phyloP scores from a whole-genome alignment of 2,329 filamentous ascomycete genomes.

The Cercospora sp. region DNA sequence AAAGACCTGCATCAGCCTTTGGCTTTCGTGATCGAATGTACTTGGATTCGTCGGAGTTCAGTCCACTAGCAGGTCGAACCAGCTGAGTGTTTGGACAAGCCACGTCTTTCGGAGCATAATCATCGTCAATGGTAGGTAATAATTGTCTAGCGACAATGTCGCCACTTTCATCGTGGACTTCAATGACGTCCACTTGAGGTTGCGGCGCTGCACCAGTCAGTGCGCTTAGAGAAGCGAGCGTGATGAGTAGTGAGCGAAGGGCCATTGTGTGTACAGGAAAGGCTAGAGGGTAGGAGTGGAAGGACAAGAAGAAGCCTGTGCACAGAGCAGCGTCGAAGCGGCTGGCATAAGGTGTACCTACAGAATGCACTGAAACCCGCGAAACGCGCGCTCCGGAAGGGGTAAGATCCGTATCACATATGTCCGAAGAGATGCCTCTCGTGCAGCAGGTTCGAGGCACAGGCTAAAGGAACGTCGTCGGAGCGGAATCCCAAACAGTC shows the following conservation, averaged over 20 bases:
- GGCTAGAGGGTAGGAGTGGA: background rate
- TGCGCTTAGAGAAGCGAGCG: constrained; percentile 10
- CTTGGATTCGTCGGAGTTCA: constrained; percentile 42
- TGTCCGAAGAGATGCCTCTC: constrained; percentile 1
- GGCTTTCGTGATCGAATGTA: constrained; percentile 44
- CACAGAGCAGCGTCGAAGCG: background rate
- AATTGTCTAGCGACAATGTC: background rate
- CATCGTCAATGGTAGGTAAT: constrained; percentile 10
- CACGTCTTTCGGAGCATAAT: constrained; percentile 37
- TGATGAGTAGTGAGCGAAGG: constrained; percentile 5
- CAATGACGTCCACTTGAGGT: background rate
- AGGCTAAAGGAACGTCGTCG: background rate
- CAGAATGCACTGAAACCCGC: background rate
- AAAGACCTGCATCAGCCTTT: constrained; percentile 43
- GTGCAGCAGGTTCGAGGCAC: background rate
- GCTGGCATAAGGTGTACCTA: background rate
- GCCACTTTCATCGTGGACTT: constrained; percentile 7
- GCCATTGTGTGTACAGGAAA: constrained; percentile 2
- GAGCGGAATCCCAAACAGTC: background rate
- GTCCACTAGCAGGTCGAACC: constrained; percentile 39
- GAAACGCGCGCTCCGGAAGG: background rate
- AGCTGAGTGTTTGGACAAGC: constrained; percentile 44
- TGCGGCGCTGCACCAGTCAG: constrained; percentile 15
- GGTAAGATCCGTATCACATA: background rate
- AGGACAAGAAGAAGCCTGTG: background rate